Evolutionary conservation across 805 yeast species (phyloP), one percentile per base, ranked within the genome.

Genomic region (Scheffersomyces lignosus): DNA sequence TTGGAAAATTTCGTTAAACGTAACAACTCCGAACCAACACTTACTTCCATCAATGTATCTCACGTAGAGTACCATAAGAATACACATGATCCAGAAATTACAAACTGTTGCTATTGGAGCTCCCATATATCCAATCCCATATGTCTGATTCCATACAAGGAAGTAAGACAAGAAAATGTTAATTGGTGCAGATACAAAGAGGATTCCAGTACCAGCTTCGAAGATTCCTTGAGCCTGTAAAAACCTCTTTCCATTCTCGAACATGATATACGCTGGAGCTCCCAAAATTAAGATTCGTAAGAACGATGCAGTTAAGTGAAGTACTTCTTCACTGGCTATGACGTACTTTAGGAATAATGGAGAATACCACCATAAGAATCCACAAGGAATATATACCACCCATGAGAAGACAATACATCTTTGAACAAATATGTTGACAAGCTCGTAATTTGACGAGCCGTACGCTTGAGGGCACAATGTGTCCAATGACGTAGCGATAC

Each of bases 11-110:
- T 65, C 62, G 2, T 47, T 24, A 0, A 73, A 46, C 20, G 77
- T 66, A 15, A 55, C 56, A 4, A 68, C 20, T 0, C 91, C 91
- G 43, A 66, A 74, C 91, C 91, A 84, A 49, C 91, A 85, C 48
- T 76, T 73, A 18, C 58, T 60, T 1, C 90, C 91, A 48, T 83
- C 87, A 26, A 83, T 57, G 41, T 24, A 43, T 15, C 24, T 15
- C 7, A 62, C 70, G 45, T 69, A 69, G 22, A 66, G 34, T 3
- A 67, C 54, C 27, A 70, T 47, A 25, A 70, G 47, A 4, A 62
- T 13, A 12, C 54, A 55, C 72, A 68, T 68, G 31, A 66, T 34
- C 67, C 71, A 70, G 45, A 66, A 70, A 40, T 70, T 70, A 36
- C 67, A 49, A 3, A 61, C 65, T 3, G 71, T 56, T 13, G 73